Conservation (phyloP, 2,329 filamentous ascomycete species). For the Aspergillus hortae region DNA sequence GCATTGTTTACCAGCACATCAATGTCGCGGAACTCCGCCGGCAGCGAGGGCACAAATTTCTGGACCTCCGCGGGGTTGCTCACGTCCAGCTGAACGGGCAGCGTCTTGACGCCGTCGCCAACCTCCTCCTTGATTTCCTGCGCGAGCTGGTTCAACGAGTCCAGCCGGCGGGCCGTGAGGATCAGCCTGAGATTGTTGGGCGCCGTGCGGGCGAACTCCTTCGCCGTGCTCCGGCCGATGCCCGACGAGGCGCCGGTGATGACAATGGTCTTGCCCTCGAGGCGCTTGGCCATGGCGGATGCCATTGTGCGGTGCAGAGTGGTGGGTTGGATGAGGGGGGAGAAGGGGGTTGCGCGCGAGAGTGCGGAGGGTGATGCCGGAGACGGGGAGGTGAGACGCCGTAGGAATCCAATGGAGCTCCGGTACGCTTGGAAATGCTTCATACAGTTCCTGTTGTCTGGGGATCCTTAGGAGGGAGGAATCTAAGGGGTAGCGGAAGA, state of each 20-base stretch:
- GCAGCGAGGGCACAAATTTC: constrained; percentile 68
- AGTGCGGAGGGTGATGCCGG: constrained; percentile 13
- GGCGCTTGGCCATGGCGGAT: constrained; percentile 72
- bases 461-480: neutral
- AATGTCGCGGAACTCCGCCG: constrained; percentile 77
- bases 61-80: constrained; percentile 72
- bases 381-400: constrained; percentile 13
- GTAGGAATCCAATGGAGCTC: constrained; percentile 24
- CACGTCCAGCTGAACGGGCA: constrained; percentile 82
- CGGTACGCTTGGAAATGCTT: constrained; percentile 19
- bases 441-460: constrained; percentile 20
- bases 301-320: constrained; percentile 52
- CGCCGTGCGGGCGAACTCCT: constrained; percentile 86
- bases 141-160: constrained; percentile 72
- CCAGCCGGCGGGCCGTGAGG: constrained; percentile 81
- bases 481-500: neutral
- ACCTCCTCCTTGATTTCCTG: constrained; percentile 72
- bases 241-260: constrained; percentile 92
- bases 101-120: constrained; percentile 73
- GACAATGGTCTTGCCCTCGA: constrained; percentile 87
- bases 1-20: constrained; percentile 95
- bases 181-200: constrained; percentile 78
- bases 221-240: constrained; percentile 71
- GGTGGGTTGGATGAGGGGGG: constrained; percentile 16
- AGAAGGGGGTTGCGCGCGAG: constrained; percentile 17